phyloP scores from a whole-genome alignment of 2,329 filamentous ascomycete species.

The Paecilomyces formosus region DNA sequence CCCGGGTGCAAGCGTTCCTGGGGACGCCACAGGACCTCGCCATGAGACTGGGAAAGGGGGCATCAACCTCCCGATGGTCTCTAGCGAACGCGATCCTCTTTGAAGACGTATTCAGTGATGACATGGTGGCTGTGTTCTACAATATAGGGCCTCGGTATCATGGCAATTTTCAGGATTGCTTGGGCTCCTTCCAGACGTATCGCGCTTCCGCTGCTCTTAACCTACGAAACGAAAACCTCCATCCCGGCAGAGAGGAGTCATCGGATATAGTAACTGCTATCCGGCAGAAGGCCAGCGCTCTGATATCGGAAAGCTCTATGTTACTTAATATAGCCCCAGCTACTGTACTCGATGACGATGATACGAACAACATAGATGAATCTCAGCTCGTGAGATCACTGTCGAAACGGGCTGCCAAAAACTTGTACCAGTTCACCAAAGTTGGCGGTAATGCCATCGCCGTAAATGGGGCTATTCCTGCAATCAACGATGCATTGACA shows the following conservation, averaged over 20 bases:
- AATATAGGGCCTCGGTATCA: conserved; percentile 85
- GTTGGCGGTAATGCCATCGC: conserved; percentile 71
- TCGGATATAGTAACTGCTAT: conserved; percentile 91
- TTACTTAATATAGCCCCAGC: conserved; percentile 76
- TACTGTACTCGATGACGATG: conserved; percentile 73
- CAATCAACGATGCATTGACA: conserved; percentile 80
- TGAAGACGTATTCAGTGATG: conserved; percentile 79
- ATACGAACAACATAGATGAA: conserved; percentile 63
- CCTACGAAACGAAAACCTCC: conserved; percentile 81
- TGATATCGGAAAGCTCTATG: conserved; percentile 75
- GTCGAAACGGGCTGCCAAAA: conserved; percentile 63
- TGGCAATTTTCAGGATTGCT: conserved; percentile 92
- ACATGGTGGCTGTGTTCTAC: conserved; percentile 83
- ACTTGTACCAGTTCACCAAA: conserved; percentile 61
- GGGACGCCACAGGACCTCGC: conserved; percentile 88
- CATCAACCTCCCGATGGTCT: conserved; percentile 76
- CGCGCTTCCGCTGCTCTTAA: conserved; percentile 85
- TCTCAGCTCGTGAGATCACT: conserved; percentile 67
- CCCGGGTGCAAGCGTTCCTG: conserved; percentile 79
- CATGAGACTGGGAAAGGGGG: conserved; percentile 62
- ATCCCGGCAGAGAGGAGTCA: conserved; percentile 79
- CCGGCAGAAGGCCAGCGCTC: conserved; percentile 69
- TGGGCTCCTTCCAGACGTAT: conserved; percentile 95
- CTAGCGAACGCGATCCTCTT: conserved; percentile 85
- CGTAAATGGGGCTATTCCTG: conserved; percentile 81